Evolutionary conservation across 768 basidiomycete species (phyloP).

Genomic region (Lactarius tabidus): DNA sequence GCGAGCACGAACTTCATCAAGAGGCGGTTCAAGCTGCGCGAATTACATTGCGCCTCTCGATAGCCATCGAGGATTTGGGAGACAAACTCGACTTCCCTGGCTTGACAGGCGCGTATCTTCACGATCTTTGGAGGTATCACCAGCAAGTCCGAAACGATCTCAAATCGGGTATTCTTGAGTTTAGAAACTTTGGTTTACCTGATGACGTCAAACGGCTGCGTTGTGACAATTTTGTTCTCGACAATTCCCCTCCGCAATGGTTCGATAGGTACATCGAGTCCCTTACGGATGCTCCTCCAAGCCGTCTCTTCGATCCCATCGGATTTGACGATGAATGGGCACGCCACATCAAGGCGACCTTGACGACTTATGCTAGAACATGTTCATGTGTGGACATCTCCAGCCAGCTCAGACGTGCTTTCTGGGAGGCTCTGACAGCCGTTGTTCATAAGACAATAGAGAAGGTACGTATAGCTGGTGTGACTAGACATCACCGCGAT

Average conservation of each 20-base stretch:
- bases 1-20: neutral
- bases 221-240: neutral
- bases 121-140: neutral
- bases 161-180: neutral
- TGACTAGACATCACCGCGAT: neutral
- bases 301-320: neutral
- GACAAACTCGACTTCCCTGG: neutral
- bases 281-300: neutral
- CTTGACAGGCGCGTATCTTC: neutral
- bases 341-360: neutral
- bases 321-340: neutral
- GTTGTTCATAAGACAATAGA: neutral
- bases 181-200: neutral
- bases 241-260: neutral
- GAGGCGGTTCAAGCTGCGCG: neutral
- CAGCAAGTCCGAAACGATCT: neutral
- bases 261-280: slow-evolving; percentile 1
- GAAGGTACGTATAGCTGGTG: neutral
- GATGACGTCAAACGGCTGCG: neutral
- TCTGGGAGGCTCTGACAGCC: neutral
- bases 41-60: neutral
- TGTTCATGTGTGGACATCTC: neutral
- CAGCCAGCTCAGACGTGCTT: neutral
- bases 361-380: neutral
- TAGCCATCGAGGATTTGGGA: neutral